phyloP scores from a whole-genome alignment of 257 asterid species.

The Salvia miltiorrhiza region DNA sequence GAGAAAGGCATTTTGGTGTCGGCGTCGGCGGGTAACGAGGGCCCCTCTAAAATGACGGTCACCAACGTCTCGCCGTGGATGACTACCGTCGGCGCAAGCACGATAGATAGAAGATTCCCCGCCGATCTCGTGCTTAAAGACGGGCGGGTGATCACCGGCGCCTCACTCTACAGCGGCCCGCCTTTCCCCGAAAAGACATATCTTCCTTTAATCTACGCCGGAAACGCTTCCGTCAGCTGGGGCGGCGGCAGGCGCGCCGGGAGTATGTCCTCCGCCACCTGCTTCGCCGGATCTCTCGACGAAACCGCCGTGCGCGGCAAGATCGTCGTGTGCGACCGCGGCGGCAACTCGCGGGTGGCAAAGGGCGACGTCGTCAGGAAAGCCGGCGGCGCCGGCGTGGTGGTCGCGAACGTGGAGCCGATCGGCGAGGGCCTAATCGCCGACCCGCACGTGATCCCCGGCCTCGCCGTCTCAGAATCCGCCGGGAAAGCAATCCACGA shows the following conservation, averaged over 20 bases:
- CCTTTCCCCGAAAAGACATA: conserved; percentile 24
- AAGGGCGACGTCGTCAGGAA: conserved; percentile 59
- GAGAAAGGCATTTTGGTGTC: conserved; percentile 69
- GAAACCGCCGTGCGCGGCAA: conserved; percentile 54
- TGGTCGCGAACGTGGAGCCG: conserved; percentile 73
- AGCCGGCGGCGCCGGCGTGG: conserved; percentile 73
- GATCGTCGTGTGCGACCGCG: conserved; percentile 81
- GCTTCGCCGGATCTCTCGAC: conserved; percentile 52
- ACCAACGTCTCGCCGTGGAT: conserved; percentile 90
- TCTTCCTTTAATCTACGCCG: conserved; percentile 55
- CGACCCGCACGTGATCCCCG: conserved; percentile 75
- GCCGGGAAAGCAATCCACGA: conserved; percentile 30
- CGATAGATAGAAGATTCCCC: conserved; percentile 70
- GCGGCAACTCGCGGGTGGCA: conserved; percentile 62
- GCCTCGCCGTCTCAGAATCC: conserved; percentile 54
- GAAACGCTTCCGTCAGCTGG: conserved; percentile 42
- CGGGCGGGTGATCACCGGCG: conserved; percentile 52
- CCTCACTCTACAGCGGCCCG: conserved; percentile 49
- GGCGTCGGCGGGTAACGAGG: conserved; percentile 86
- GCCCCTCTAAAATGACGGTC: conserved; percentile 61
- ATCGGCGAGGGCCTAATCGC: conserved; percentile 82
- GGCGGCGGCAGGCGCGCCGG: conserved; percentile 24
- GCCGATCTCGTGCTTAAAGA: conserved; percentile 61
- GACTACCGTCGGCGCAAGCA: conserved; percentile 85
- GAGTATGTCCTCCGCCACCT: conserved; percentile 44